Evolutionary conservation across 768 basidiomycete genomes (phyloP), one percentile per base, ranked within the genome.

Genomic region (Myochromella boudieri): DNA sequence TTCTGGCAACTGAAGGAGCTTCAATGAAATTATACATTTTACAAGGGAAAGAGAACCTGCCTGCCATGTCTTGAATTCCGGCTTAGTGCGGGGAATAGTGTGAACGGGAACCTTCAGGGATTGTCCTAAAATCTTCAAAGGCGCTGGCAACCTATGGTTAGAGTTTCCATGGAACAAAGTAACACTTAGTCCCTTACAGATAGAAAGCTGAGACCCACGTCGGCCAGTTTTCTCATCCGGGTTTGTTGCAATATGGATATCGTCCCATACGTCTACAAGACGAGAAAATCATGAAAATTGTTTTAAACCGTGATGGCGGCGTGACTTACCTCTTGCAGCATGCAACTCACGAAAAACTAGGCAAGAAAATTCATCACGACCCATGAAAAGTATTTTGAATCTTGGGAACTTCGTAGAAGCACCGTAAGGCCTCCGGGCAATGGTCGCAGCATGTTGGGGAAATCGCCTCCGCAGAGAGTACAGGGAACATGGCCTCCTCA

Each of bases 351-450:
- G 65, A 39, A 97, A 75, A 2, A 91, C 82, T 6, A 69, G 65
- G 59, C 86, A 87, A 1, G 93, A 95, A 64, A 95, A 95, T 57
- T 84, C 80, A 62, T 95, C 93, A 14, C 91, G 86, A 41, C 94
- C 94, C 60, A 91, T 80, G 64, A 91, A 95, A 5, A 97, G 74
- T 32, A 97, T 78, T n/a, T 82, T 77, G 61, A 91, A 86, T 4
- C 70, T n/a, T n/a, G 70, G 17, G 54, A 31, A 20, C 24, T 6
- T 15, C 28, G 43, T 9, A 7, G 17, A 38, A 18, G 44, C 25
- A 33, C 37, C 36, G 37, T 40, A 43, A 26, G 15, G 14, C 20
- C 48, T 42, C 28, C 14, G n/a, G 18, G 12, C 4, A 20, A 8
- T 18, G 21, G 12, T 31, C 2, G 36, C 3, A 6, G 31, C 46